Conservation (phyloP, 768 basidiomycete genomes). For the Ramaria rubella region DNA sequence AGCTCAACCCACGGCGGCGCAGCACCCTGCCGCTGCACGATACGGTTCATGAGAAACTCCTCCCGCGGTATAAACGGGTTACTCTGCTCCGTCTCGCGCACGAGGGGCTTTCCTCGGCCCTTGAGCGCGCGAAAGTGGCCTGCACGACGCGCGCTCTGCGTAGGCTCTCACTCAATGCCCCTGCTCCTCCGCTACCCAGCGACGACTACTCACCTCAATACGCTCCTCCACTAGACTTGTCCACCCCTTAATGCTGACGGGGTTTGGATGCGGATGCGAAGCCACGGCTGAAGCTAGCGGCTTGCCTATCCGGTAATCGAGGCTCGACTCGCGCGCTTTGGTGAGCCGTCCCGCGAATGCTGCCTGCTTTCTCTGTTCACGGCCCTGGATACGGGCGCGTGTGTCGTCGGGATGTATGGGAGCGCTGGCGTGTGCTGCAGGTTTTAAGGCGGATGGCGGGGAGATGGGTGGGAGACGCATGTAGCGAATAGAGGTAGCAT, state of each 20-base stretch:
- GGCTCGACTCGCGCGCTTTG: slow-evolving; percentile 59
- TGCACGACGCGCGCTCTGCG: slow-evolving; percentile 55
- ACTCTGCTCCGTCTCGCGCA: slow-evolving; percentile 36
- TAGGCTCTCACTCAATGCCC: neutral
- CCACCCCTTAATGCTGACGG: slow-evolving; percentile 69
- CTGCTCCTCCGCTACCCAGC: neutral
- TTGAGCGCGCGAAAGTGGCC: slow-evolving; percentile 69
- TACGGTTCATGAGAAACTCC: slow-evolving; percentile 82
- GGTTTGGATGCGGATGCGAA: slow-evolving; percentile 33
- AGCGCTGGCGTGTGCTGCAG: slow-evolving; percentile 12
- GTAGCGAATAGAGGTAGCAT: slow-evolving; percentile 48
- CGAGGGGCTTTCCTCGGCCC: slow-evolving; percentile 55
- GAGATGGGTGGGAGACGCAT: slow-evolving; percentile 37
- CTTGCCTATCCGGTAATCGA: slow-evolving; percentile 71
- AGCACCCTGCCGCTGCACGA: slow-evolving; percentile 75
- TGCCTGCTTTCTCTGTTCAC: slow-evolving; percentile 45
- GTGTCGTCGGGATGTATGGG: slow-evolving; percentile 25
- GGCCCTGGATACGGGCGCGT: slow-evolving; percentile 36
- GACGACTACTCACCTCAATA: slow-evolving; percentile 53
- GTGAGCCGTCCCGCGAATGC: slow-evolving; percentile 51
- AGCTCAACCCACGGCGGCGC: slow-evolving; percentile 84
- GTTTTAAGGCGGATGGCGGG: slow-evolving; percentile 10
- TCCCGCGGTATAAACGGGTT: slow-evolving; percentile 67
- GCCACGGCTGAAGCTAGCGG: slow-evolving; percentile 20
- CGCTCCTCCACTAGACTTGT: slow-evolving; percentile 66